These are phyloP conservation scores for Podochytrium sp. DNA, from an alignment of 192 early-diverging fungal genomes.

Conservation along the genomic window DNA sequence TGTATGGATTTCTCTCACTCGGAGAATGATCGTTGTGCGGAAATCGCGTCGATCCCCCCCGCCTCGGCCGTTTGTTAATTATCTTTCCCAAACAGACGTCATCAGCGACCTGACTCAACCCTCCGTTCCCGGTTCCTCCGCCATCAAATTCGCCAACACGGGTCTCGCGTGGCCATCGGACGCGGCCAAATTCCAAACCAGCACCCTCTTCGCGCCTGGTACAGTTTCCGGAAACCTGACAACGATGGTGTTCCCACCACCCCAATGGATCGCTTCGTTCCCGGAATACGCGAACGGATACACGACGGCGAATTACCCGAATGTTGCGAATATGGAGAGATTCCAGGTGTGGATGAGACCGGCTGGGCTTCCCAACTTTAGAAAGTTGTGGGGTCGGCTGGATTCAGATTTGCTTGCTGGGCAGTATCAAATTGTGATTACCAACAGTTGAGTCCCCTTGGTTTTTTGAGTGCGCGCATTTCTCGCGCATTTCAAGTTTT, in stretches of 20 bases:
- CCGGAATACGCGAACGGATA: conserved; percentile 56
- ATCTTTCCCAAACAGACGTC: not conserved
- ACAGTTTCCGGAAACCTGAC: conserved; percentile 42
- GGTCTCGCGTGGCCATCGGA: conserved; percentile 93
- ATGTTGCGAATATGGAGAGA: conserved; percentile 73
- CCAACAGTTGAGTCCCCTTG: conserved; percentile 75
- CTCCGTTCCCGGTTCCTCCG: not conserved
- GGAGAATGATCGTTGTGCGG: too few species aligned
- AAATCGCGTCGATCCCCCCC: too few species aligned
- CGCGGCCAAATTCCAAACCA: conserved; percentile 55
- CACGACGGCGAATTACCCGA: conserved; percentile 57
- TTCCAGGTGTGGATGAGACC: conserved; percentile 99
- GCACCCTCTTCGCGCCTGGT: not conserved
- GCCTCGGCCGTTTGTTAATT: not conserved
- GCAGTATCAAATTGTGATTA: conserved; percentile 73
- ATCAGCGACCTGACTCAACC: conserved; percentile 46
- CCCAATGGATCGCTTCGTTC: conserved; percentile 77
- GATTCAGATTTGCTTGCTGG: conserved; percentile 64
- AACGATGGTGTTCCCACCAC: conserved; percentile 73
- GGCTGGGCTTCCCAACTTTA: conserved; percentile 92
- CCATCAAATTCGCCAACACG: conserved; percentile 55
- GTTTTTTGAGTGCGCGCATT: conserved; percentile 36
- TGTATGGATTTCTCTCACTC: too few species aligned
- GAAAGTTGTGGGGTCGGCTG: conserved; percentile 91
- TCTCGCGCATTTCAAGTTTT: conserved; percentile 17